A percentile compares a stretch with the other conserved stretches of the same genome.
Evolutionary conservation across 495 filamentous ascomycete species (phyloP).

Genomic region (Hypoxylon subgilvum): DNA sequence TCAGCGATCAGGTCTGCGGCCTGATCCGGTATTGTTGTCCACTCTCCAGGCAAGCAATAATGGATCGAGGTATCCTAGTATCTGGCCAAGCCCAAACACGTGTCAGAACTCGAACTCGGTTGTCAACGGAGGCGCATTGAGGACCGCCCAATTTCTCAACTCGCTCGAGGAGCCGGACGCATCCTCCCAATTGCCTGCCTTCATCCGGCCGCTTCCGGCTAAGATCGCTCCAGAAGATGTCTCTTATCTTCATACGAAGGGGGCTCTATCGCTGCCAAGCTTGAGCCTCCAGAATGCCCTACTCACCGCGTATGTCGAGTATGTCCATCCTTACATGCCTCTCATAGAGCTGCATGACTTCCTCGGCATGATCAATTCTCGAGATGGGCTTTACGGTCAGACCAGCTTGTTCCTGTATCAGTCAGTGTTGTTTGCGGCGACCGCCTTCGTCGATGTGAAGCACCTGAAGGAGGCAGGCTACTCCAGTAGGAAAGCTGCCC

Average conservation of each 20-base stretch:
- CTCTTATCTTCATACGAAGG: conserved; percentile 74
- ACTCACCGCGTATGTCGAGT: conserved; percentile 76
- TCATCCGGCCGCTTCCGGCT: conserved; percentile 73
- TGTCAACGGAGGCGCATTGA: conserved; percentile 17
- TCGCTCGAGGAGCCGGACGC: conserved; percentile 42
- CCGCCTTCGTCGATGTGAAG: conserved; percentile 76
- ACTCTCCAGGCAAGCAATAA: conserved; percentile 36
- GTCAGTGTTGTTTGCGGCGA: conserved; percentile 81
- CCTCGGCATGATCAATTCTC: conserved; percentile 65
- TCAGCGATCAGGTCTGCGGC: conserved; percentile 42
- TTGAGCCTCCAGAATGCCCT: conserved; percentile 72
- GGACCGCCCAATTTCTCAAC: conserved; percentile 41
- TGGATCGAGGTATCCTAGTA: conserved; percentile 43
- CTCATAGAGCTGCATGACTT: conserved; percentile 78
- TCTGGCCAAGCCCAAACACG: conserved; percentile 40
- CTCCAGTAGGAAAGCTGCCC: conserved; percentile 69
- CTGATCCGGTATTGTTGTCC: conserved; percentile 35
- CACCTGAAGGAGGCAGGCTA: conserved; percentile 74
- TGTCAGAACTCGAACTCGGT: conserved; percentile 26
- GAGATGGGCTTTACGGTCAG: conserved; percentile 68
- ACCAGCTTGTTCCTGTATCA: conserved; percentile 81
- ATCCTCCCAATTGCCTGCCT: conserved; percentile 62
- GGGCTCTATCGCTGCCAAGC: conserved; percentile 73
- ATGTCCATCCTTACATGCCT: conserved; percentile 90
- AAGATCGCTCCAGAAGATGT: conserved; percentile 76